These are phyloP conservation scores for Scheffersomyces segobiensis DNA, from an alignment of 1,139 yeast genomes.

Conservation along the genomic window DNA sequence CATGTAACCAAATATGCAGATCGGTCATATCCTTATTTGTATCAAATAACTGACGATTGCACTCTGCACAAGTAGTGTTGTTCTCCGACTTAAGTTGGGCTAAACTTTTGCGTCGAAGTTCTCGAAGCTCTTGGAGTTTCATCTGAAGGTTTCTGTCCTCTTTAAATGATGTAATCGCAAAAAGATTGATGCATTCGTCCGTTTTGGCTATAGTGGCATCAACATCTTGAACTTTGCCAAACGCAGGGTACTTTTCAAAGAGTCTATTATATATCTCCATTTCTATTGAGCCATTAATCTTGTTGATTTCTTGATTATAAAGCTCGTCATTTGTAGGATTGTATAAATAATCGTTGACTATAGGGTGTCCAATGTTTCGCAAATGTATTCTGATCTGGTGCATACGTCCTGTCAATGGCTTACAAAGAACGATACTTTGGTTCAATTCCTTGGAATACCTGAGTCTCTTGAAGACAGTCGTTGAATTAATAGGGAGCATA, in stretches of 20 bases:
- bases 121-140: slow-evolving; percentile 6
- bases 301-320: slow-evolving; percentile 15
- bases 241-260: slow-evolving; percentile 17
- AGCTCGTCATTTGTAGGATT: slow-evolving; percentile 19
- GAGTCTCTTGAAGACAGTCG: slow-evolving; percentile 33
- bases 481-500: slow-evolving; percentile 29
- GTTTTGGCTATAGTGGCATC: slow-evolving; percentile 10
- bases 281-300: slow-evolving; percentile 28
- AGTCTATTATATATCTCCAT: slow-evolving; percentile 24
- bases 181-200: slow-evolving; percentile 16
- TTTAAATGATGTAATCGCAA: slow-evolving; percentile 14
- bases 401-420: slow-evolving; percentile 72
- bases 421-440: slow-evolving; percentile 62
- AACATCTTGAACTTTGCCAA: slow-evolving; percentile 5
- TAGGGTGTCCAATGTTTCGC: slow-evolving; percentile 65
- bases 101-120: slow-evolving; percentile 10
- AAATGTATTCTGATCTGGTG: slow-evolving; percentile 80
- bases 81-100: slow-evolving; percentile 17
- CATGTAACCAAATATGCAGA: slow-evolving; percentile 57
- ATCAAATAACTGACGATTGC: slow-evolving; percentile 40
- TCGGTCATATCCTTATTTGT: slow-evolving; percentile 38
- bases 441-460: slow-evolving; percentile 25
- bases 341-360: slow-evolving; percentile 66
- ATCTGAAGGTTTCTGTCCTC: slow-evolving; percentile 10
- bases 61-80: slow-evolving; percentile 39